These are phyloP conservation scores for Umbelopsis ramanniana DNA, from an alignment of 192 early-diverging fungal genomes.

Conservation along the genomic window DNA sequence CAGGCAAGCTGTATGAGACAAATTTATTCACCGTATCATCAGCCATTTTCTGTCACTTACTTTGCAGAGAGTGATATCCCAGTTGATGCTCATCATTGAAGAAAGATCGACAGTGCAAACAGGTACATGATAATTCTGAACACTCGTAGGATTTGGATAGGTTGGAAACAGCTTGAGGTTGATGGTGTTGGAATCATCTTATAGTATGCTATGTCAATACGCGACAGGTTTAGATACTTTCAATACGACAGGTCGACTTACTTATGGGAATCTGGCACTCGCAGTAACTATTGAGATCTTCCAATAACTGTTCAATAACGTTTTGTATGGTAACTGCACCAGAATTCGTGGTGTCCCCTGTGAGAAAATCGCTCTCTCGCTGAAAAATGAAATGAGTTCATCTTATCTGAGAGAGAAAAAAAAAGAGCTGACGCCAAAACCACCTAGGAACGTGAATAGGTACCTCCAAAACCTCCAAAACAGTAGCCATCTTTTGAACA, in stretches of 20 bases:
- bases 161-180: constrained; percentile 87
- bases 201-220: background rate
- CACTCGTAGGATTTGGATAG: constrained; percentile 72
- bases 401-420: background rate
- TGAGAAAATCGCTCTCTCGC: constrained; percentile 66
- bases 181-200: constrained; percentile 79
- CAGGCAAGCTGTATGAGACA: background rate
- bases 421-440: no score
- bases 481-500: constrained; percentile 83
- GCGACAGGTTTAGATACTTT: background rate
- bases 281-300: constrained; percentile 84
- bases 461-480: constrained; percentile 82
- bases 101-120: constrained; percentile 72
- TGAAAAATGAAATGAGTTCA: constrained; percentile 21
- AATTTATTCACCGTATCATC: background rate
- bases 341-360: constrained; percentile 43
- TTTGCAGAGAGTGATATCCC: constrained; percentile 90
- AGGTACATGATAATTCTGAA: constrained; percentile 85
- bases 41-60: constrained; percentile 27
- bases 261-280: constrained; percentile 89
- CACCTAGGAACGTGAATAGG: constrained; percentile 2
- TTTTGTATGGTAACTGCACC: constrained; percentile 59
- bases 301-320: constrained; percentile 82
- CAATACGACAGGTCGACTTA: constrained; percentile 33
- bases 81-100: constrained; percentile 70